These are phyloP conservation scores for Phytophthora agathidicida DNA, from an alignment of 352 stramenopile genomes.

Conservation along the genomic window DNA sequence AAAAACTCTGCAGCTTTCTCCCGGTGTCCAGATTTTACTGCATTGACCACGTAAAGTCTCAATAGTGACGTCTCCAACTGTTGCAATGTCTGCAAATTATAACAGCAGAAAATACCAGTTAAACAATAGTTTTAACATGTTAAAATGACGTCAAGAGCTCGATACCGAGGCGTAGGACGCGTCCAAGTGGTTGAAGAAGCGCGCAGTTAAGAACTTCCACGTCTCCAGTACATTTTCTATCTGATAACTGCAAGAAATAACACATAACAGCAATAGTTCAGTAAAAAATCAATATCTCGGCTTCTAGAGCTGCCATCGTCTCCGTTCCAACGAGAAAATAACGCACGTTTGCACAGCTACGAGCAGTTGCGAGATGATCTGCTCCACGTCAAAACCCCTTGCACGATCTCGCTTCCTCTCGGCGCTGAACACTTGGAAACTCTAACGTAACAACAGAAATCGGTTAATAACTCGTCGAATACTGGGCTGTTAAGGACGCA, in stretches of 20 bases:
- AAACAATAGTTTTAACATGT: background rate
- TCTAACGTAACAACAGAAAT: constrained; percentile 38
- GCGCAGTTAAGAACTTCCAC: constrained; percentile 79
- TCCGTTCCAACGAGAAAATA: background rate
- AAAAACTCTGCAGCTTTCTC: constrained; percentile 84
- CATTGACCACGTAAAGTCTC: constrained; percentile 80
- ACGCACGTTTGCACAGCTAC: constrained; percentile 59
- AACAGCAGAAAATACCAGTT: constrained; percentile 4
- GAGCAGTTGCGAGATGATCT: constrained; percentile 76
- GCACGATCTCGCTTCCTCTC: constrained; percentile 78
- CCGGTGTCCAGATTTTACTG: constrained; percentile 67
- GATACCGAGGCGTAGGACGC: constrained; percentile 68
- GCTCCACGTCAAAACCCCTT: constrained; percentile 79
- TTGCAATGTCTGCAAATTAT: constrained; percentile 53
- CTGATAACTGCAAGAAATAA: constrained; percentile 58
- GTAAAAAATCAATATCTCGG: constrained; percentile 7
- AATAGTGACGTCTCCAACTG: constrained; percentile 71
- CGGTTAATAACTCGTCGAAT: constrained; percentile 9
- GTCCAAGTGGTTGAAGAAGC: constrained; percentile 84
- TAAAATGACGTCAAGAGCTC: background rate
- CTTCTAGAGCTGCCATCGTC: constrained; percentile 1
- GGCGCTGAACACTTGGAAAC: constrained; percentile 75
- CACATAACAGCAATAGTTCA: constrained; percentile 2
- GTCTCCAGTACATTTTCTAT: constrained; percentile 79
- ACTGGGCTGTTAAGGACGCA: background rate